Conservation (phyloP, 208 protist species). For the Novymonas esmeraldas region DNA sequence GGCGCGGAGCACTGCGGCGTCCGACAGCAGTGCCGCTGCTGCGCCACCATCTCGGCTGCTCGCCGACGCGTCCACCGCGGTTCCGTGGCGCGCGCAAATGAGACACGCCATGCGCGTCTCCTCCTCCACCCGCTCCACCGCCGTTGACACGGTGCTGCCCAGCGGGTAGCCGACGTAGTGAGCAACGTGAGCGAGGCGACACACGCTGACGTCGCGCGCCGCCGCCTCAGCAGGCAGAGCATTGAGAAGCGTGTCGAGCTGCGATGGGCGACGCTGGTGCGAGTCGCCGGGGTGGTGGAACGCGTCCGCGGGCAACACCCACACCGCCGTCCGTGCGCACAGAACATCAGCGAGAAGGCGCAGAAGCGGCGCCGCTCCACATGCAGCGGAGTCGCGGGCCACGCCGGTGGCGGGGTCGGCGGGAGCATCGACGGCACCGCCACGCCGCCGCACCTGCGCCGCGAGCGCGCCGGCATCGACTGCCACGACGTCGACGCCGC, state of each 20-base stretch:
- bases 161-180: conserved; percentile 13
- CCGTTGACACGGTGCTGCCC: background rate
- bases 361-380: background rate
- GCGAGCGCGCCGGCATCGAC: background rate
- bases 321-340: background rate
- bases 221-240: conserved; percentile 1
- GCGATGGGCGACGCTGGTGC: background rate
- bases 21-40: background rate
- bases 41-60: background rate
- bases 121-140: background rate
- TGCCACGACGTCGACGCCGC: background rate
- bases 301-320: background rate
- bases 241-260: background rate
- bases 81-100: background rate
- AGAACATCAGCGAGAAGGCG: background rate
- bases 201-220: too few species aligned
- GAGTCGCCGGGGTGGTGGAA: background rate
- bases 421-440: too few species aligned
- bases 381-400: background rate
- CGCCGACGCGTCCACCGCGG: background rate
- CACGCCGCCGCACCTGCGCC: background rate
- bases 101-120: conserved; percentile 4
- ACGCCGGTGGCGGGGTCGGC: too few species aligned
- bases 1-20: background rate
- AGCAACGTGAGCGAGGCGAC: conserved; percentile 14